Base-by-base conservation (phyloP, 345 rosid genomes). In the Brassica carinata region DNA sequence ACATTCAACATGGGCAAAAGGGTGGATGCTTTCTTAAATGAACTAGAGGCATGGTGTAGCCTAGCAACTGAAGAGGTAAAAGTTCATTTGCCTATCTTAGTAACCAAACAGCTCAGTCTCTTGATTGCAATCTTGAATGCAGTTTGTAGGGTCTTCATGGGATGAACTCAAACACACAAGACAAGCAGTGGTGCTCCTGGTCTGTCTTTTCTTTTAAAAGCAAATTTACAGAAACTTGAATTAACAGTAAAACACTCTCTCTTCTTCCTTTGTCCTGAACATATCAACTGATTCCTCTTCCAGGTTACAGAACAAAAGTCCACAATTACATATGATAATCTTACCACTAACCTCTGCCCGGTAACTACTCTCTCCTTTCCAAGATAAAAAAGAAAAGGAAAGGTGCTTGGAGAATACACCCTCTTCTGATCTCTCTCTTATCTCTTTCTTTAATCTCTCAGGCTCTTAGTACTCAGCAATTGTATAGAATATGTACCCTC, bases 131-230 rank as follows among this genome's bases (percentile, higher is more conserved):
- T 71, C 6, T 63, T 34, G 66, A 23, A 63, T 84, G 86, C 90
- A 95, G 98, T 91, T 88, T 75, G 87, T 88, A 53, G 99, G 97
- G 27, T 71, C 85, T 40, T 89, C 97, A n/a, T 89, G 96, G 99
- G 90, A 90, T 81, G 97, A 95, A 85, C 93, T 95, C 81, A 93
- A 88, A 85, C 94, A 90, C 85, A 90, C 89, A 67, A 90, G 96
- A 80, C 93, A 95, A 70, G 96, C 93, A 58, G 90, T 95, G 77
- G 84, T 87, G 68, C 88, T 95, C 84, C 84, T 95, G 97, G 98
- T 95, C 85, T 19, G 92, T 67, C 66, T 64, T 29, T 69, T 62
- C 61, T 14, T 3, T 11, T 48, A 51, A 17, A 80, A 69, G 67
- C 59, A 64, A 79, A 78, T n/a, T 19, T 67, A 73, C 78, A 57